Evolutionary conservation across 1,284 basidiomycete genomes (phyloP).

Genomic region (Ceratobasidium sp.): DNA sequence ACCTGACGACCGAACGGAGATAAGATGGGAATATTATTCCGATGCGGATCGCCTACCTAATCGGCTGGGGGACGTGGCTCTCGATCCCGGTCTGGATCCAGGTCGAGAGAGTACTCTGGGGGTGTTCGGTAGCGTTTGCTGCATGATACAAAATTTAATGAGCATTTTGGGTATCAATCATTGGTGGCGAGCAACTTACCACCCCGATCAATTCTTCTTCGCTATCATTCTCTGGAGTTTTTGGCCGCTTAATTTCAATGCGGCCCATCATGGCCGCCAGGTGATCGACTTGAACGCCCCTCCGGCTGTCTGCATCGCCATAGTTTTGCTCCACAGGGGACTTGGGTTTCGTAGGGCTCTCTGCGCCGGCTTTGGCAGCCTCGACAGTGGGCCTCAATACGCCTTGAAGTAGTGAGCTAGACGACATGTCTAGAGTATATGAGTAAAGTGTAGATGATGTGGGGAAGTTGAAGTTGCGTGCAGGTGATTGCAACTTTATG

Average conservation of each 20-base stretch:
- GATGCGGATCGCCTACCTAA: slow-evolving; percentile 54
- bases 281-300: slow-evolving; percentile 12
- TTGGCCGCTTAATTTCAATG: slow-evolving; percentile 46
- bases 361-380: slow-evolving; percentile 57
- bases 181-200: slow-evolving; percentile 55
- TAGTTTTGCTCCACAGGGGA: slow-evolving; percentile 35
- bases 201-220: slow-evolving; percentile 78
- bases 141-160: neutral
- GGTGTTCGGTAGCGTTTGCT: slow-evolving; percentile 73
- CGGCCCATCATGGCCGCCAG: slow-evolving; percentile 37
- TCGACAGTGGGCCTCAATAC: slow-evolving; percentile 65
- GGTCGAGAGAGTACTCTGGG: slow-evolving; percentile 54
- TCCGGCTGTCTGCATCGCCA: slow-evolving; percentile 22
- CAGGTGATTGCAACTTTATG: slow-evolving; percentile 12
- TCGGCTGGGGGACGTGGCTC: slow-evolving; percentile 66
- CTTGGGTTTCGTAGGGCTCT: slow-evolving; percentile 50
- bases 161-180: slow-evolving; percentile 1
- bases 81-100: slow-evolving; percentile 51
- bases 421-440: slow-evolving; percentile 17
- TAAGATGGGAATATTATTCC: slow-evolving; percentile 54
- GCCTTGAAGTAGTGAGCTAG: slow-evolving; percentile 63
- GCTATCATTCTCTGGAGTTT: slow-evolving; percentile 54
- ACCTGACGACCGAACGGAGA: slow-evolving; percentile 47
- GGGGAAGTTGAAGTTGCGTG: neutral
- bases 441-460: neutral